These are phyloP conservation scores for Cladophialophora psammophila DNA, from an alignment of 2,329 filamentous ascomycete species.

Conservation along the genomic window DNA sequence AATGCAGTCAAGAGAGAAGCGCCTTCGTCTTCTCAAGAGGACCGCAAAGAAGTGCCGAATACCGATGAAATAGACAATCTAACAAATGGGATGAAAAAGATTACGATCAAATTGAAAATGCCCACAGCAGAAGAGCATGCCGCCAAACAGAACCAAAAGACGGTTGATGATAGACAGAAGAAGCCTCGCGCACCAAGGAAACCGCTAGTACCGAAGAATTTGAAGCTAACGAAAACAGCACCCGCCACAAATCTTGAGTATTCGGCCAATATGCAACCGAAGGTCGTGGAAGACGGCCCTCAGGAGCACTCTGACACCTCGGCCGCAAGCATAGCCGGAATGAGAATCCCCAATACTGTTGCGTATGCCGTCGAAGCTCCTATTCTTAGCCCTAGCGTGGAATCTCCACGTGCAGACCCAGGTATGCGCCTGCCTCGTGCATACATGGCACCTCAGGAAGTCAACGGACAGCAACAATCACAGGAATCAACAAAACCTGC, in stretches of 20 bases:
- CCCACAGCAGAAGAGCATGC: constrained; percentile 65
- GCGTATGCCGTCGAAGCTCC: neutral
- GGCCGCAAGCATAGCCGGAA: neutral
- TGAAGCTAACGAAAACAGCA: constrained; percentile 28
- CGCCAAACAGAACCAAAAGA: constrained; percentile 52
- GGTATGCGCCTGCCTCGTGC: neutral
- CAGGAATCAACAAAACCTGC: neutral
- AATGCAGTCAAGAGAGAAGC: constrained; percentile 48
- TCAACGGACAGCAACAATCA: neutral
- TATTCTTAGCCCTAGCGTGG: neutral
- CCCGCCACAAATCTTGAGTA: neutral
- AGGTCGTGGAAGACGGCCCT: constrained; percentile 19
- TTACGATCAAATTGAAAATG: constrained; percentile 65
- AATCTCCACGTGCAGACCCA: neutral
- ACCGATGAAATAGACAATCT: constrained; percentile 57
- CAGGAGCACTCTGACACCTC: neutral
- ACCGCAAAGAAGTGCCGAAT: constrained; percentile 40
- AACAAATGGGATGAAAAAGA: constrained; percentile 60
- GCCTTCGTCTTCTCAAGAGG: constrained; percentile 50
- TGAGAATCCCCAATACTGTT: neutral
- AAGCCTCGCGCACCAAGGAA: constrained; percentile 47
- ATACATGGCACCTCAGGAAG: neutral
- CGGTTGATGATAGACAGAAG: constrained; percentile 51
- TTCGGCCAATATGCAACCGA: constrained; percentile 25
- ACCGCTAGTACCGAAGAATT: constrained; percentile 40